Evolutionary conservation across 805 yeast genomes (phyloP).

Genomic region (Tanozyma kutaoensis): DNA sequence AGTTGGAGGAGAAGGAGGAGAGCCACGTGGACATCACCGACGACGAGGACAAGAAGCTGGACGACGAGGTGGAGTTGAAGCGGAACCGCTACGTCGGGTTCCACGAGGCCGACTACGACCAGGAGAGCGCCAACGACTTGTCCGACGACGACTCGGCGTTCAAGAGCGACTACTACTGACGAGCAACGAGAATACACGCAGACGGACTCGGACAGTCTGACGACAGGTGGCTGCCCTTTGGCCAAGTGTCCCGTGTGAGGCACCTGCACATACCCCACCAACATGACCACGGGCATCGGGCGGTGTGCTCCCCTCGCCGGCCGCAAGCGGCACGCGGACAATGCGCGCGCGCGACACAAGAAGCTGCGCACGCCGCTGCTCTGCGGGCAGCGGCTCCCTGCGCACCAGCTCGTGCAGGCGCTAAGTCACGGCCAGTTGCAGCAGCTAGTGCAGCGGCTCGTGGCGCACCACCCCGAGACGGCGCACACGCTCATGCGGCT

Average conservation of each 20-base stretch:
- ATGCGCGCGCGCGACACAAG: too few species aligned
- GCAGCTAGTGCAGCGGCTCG: slow-evolving; percentile 35
- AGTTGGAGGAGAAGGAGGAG: slow-evolving; percentile 53
- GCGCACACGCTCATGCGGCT: slow-evolving; percentile 32
- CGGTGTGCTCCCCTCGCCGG: too few species aligned
- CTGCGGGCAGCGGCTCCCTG: slow-evolving; percentile 47
- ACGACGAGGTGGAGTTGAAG: slow-evolving; percentile 32
- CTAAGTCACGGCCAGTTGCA: slow-evolving; percentile 46
- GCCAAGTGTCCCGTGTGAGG: too few species aligned
- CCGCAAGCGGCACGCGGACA: too few species aligned
- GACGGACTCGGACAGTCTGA: too few species aligned
- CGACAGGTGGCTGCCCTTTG: too few species aligned
- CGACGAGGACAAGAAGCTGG: slow-evolving; percentile 15
- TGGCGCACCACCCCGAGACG: slow-evolving; percentile 51
- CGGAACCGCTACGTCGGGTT: slow-evolving; percentile 29
- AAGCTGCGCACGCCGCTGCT: slow-evolving; percentile 21
- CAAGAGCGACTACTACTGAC: slow-evolving; percentile 28
- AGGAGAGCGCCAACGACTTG: slow-evolving; percentile 18
- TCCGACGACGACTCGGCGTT: slow-evolving; percentile 17
- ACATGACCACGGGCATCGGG: too few species aligned
- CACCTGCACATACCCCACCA: too few species aligned
- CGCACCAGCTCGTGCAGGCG: slow-evolving; percentile 54
- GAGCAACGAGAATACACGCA: not conserved
- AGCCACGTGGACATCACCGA: slow-evolving; percentile 1
- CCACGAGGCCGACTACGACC: slow-evolving; percentile 32